These are phyloP conservation scores for Pseudocercospora pini-densiflorae DNA, from an alignment of 2,329 filamentous ascomycete genomes.

Conservation along the genomic window DNA sequence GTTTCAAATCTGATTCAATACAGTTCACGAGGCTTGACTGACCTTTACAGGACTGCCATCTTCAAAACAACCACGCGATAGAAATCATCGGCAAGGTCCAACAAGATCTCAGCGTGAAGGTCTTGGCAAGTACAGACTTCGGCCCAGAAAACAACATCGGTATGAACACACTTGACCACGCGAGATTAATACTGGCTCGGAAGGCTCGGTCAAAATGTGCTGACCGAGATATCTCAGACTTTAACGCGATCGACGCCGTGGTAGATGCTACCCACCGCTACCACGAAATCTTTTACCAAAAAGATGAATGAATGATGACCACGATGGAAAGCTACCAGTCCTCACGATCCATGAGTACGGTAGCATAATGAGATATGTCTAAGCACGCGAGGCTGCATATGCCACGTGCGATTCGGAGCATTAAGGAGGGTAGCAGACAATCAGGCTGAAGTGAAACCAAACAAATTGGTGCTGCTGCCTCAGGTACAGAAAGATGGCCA, in stretches of 20 bases:
- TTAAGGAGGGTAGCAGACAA: neutral
- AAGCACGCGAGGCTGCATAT: neutral
- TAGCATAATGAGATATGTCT: neutral
- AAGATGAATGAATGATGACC: slow-evolving; percentile 23
- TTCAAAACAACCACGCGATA: slow-evolving; percentile 70
- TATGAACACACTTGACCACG: slow-evolving; percentile 43
- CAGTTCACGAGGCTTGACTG: neutral
- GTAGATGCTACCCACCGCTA: slow-evolving; percentile 85
- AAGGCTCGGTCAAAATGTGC: neutral
- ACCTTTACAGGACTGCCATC: slow-evolving; percentile 66
- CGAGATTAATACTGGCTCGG: neutral
- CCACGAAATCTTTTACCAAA: slow-evolving; percentile 78
- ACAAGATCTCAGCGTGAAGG: slow-evolving; percentile 71
- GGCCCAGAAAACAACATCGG: slow-evolving; percentile 65
- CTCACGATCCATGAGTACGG: neutral
- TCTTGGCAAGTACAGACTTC: slow-evolving; percentile 71
- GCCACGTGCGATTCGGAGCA: neutral
- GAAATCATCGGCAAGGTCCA: slow-evolving; percentile 84
- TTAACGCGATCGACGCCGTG: slow-evolving; percentile 73
- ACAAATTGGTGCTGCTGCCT: neutral
- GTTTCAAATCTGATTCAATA: slow-evolving; percentile 34
- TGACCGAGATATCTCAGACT: slow-evolving; percentile 61
- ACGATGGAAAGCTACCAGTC: neutral
- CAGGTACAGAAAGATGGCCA: neutral
- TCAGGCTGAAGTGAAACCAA: neutral